Percentiles rank a stretch among this genome's conserved stretches.
Conservation (phyloP, 2,329 filamentous ascomycete species). For the Talaromyces funiculosus region DNA sequence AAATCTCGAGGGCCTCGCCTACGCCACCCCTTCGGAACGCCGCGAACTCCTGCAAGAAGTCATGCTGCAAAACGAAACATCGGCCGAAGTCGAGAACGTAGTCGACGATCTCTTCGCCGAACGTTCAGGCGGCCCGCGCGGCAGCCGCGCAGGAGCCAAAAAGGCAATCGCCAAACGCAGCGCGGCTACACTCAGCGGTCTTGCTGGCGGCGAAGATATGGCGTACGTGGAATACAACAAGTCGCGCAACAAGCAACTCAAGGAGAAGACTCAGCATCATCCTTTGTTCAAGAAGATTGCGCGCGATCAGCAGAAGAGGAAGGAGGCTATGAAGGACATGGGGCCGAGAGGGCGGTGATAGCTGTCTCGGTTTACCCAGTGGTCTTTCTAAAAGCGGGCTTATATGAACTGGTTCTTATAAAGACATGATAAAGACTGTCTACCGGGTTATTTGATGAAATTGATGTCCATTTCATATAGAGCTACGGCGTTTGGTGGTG, state of each 20-base stretch:
- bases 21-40: slow-evolving; percentile 70
- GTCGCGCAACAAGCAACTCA: slow-evolving; percentile 61
- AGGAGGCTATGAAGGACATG: slow-evolving; percentile 39
- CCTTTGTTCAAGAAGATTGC: slow-evolving; percentile 63
- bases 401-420: neutral
- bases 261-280: slow-evolving; percentile 55
- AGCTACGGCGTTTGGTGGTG: neutral
- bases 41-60: slow-evolving; percentile 85
- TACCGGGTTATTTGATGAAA: neutral
- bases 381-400: neutral
- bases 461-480: neutral
- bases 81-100: slow-evolving; percentile 64
- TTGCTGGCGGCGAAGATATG: slow-evolving; percentile 93
- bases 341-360: slow-evolving; percentile 8
- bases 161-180: slow-evolving; percentile 62
- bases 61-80: slow-evolving; percentile 76
- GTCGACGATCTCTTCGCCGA: slow-evolving; percentile 62
- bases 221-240: slow-evolving; percentile 86
- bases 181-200: slow-evolving; percentile 76
- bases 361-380: neutral
- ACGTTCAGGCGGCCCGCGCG: slow-evolving; percentile 41
- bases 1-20: slow-evolving; percentile 71
- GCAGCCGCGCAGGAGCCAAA: slow-evolving; percentile 42
- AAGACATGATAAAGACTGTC: neutral
- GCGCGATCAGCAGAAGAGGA: slow-evolving; percentile 55